A percentile compares a stretch with the other conserved stretches of the same genome.
These are phyloP conservation scores for Talaromyces rugulosus DNA, from an alignment of 2,329 filamentous ascomycete species.

Conservation along the genomic window DNA sequence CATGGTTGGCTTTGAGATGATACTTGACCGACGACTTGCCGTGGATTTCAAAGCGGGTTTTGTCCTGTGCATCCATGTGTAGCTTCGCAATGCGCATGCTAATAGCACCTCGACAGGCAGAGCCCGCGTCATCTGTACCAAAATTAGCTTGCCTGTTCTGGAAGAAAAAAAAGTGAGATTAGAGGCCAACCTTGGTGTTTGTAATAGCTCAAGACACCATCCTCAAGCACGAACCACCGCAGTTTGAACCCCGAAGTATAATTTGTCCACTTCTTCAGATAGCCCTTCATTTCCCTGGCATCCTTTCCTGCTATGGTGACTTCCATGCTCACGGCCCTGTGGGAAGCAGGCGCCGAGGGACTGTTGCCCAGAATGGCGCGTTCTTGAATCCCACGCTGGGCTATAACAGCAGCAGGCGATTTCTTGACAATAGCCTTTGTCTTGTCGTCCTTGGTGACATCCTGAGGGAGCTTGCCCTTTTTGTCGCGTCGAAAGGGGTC, in stretches of 20 bases:
- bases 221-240: constrained; percentile 95
- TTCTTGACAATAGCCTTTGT: constrained; percentile 86
- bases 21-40: constrained; percentile 99
- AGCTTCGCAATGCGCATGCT: constrained; percentile 96
- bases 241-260: constrained; percentile 96
- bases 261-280: constrained; percentile 99
- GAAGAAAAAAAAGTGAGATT: neutral
- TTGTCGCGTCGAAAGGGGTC: constrained; percentile 94
- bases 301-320: constrained; percentile 69
- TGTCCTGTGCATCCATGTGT: constrained; percentile 95
- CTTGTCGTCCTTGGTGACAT: constrained; percentile 90
- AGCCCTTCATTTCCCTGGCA: constrained; percentile 94
- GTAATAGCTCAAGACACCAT: constrained; percentile 96
- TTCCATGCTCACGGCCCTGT: constrained; percentile 41
- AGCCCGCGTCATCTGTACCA: constrained; percentile 77
- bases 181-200: constrained; percentile 70
- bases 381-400: constrained; percentile 93
- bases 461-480: constrained; percentile 91
- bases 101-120: constrained; percentile 93
- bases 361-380: constrained; percentile 86
- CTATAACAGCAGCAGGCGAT: constrained; percentile 88
- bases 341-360: constrained; percentile 51
- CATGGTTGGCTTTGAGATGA: constrained; percentile 93
- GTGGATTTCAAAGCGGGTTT: constrained; percentile 95
- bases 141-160: constrained; percentile 1